Percentiles rank a stretch among this genome's conserved stretches.
These are phyloP conservation scores for Schoenoplectus tabernaemontani DNA, from an alignment of 202 grass and related monocot species.

Conservation along the genomic window DNA sequence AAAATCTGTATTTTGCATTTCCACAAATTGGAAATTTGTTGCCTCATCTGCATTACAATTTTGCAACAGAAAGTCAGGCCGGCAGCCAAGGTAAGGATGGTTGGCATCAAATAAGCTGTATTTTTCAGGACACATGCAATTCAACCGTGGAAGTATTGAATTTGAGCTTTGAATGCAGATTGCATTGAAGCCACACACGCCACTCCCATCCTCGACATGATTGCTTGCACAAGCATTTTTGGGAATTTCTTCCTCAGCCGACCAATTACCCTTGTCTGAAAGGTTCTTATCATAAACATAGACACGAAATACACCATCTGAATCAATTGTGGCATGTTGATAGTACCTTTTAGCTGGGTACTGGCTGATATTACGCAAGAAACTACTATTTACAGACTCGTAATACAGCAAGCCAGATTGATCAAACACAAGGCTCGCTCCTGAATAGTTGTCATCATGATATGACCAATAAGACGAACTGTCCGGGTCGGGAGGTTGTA, in stretches of 20 bases:
- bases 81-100: slow-evolving; percentile 27
- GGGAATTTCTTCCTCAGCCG: not conserved
- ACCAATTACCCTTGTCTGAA: not conserved
- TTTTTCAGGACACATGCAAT: slow-evolving; percentile 18
- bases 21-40: not conserved
- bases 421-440: slow-evolving; percentile 21
- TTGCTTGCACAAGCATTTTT: slow-evolving; percentile 14
- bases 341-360: not conserved
- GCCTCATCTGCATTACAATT: slow-evolving; percentile 12
- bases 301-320: slow-evolving; percentile 33
- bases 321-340: slow-evolving; percentile 45
- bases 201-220: not conserved
- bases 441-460: not conserved
- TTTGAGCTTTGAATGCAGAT: slow-evolving; percentile 20
- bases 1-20: not conserved
- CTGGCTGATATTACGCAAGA: not conserved
- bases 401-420: slow-evolving; percentile 15
- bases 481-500: not conserved
- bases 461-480: slow-evolving; percentile 4
- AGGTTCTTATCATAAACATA: slow-evolving; percentile 27
- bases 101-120: slow-evolving; percentile 29
- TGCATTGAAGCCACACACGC: slow-evolving; percentile 33
- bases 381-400: not conserved
- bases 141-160: not conserved
- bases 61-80: slow-evolving; percentile 19